Evolutionary conservation across 495 filamentous ascomycete species (phyloP).

Genomic region (Hyaloscypha finlandica): DNA sequence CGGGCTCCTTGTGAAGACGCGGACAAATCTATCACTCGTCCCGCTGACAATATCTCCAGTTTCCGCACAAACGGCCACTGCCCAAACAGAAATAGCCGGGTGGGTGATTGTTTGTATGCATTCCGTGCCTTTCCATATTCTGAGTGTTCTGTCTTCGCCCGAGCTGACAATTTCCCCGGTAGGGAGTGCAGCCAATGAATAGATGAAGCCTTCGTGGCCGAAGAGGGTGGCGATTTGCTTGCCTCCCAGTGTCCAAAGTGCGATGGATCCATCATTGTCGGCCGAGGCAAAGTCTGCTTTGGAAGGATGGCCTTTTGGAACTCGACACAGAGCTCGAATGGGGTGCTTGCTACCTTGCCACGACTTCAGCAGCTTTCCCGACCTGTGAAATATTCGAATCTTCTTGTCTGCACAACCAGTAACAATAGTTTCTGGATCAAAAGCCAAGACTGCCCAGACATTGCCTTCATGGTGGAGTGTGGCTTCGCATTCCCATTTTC

Average conservation of each 20-base stretch:
- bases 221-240: slow-evolving; percentile 69
- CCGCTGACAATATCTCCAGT: slow-evolving; percentile 92
- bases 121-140: slow-evolving; percentile 79
- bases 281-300: slow-evolving; percentile 86
- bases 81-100: slow-evolving; percentile 96
- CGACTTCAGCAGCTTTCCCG: slow-evolving; percentile 63
- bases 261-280: slow-evolving; percentile 83
- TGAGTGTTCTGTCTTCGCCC: slow-evolving; percentile 88
- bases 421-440: slow-evolving; percentile 76
- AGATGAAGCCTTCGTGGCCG: slow-evolving; percentile 95
- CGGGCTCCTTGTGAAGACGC: slow-evolving; percentile 76
- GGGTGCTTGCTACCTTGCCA: slow-evolving; percentile 76
- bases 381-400: slow-evolving; percentile 77
- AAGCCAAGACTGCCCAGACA: slow-evolving; percentile 89
- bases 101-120: slow-evolving; percentile 97
- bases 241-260: slow-evolving; percentile 80
- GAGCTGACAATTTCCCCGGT: slow-evolving; percentile 88
- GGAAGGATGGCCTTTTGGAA: slow-evolving; percentile 75
- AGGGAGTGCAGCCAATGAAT: slow-evolving; percentile 75
- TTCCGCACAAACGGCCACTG: slow-evolving; percentile 74
- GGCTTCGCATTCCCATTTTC: slow-evolving; percentile 73
- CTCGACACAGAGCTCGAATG: slow-evolving; percentile 80
- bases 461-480: slow-evolving; percentile 73
- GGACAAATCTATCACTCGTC: slow-evolving; percentile 83
- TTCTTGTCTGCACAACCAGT: slow-evolving; percentile 91